Percentiles rank a stretch among this genome's conserved stretches.
phyloP scores from a whole-genome alignment of 75 land plant genomes.

The Selaginella tamariscina region DNA sequence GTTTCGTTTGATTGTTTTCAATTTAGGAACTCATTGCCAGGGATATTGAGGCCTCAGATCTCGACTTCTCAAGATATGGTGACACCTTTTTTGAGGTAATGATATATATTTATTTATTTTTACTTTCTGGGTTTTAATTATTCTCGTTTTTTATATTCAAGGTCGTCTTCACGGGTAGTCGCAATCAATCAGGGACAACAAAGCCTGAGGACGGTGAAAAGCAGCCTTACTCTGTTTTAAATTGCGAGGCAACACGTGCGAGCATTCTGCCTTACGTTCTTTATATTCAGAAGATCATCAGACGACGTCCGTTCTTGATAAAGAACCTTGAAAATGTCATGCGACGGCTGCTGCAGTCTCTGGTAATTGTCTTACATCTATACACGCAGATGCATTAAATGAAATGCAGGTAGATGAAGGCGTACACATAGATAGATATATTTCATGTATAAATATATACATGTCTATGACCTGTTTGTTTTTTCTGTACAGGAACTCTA shows the following conservation, averaged over 20 bases:
- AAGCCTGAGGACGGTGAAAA: not conserved
- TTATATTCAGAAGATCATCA: slow-evolving; percentile 73
- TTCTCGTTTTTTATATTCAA: slow-evolving; percentile 13
- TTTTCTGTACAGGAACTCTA: slow-evolving; percentile 41
- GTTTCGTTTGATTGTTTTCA: not conserved
- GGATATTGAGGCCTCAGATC: slow-evolving; percentile 72
- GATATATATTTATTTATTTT: not conserved
- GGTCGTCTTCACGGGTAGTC: slow-evolving; percentile 91
- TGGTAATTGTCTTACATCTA: slow-evolving; percentile 19
- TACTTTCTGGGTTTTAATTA: not conserved
- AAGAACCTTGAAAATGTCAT: slow-evolving; percentile 96
- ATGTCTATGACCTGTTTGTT: not conserved
- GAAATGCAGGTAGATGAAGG: no score
- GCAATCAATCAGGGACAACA: slow-evolving; percentile 24
- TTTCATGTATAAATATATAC: no score
- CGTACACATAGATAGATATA: no score
- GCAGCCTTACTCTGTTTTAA: slow-evolving; percentile 56
- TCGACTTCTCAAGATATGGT: slow-evolving; percentile 95
- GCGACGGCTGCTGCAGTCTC: slow-evolving; percentile 77
- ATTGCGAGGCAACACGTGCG: slow-evolving; percentile 73
- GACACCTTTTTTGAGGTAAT: slow-evolving; percentile 93
- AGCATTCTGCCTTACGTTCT: slow-evolving; percentile 74
- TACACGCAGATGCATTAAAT: not conserved
- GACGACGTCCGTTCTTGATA: slow-evolving; percentile 81
- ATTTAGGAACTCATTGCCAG: slow-evolving; percentile 85